Evolutionary conservation across 495 filamentous ascomycete species (phyloP), one percentile per base, ranked within the genome.

Genomic region (Xeromyces bisporus): DNA sequence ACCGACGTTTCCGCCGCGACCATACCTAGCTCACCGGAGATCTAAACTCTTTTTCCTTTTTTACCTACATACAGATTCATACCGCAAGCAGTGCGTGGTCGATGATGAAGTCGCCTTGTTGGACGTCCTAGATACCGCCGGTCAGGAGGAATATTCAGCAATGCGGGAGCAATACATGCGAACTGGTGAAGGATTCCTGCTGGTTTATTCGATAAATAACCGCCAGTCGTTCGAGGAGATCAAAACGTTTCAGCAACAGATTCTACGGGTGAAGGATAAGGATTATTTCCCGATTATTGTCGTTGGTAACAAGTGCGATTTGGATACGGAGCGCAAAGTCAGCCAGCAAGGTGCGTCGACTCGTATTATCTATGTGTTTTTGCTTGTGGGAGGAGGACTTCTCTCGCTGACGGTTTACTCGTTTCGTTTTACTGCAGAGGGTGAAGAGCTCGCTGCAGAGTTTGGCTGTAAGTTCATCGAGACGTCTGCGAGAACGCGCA

Each of bases 81-180:
- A 97, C 66, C 87, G 89, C 58, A 97, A 97, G 75, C 87, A 96
- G 69, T 96, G 91, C 52, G 75, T 91, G 33, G 91, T 97, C 54
- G 89, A 97, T 52, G 89, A 94, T 44, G 89, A 96, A 56, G 82
- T 94, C 40, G 91, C 89, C 26, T 71, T 94, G 32, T 76, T 97
- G 50, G 89, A 97, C 53, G 87, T 97, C 32, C 75, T 97, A 44
- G 89, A 97, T 55, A 97, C 89, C 29, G 89, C 89, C 32, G 89
- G 89, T 32, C 89, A 97, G 59, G 89, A 97, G 58, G 89, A 97
- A 60, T 97, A 97, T 63, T 93, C 86, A 23, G 89, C 89, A 31
- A 97, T 97, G 89, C 74, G 89, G 40, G 89, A 97, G 63, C 89
- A 97, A 63, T 97, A 97, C 68, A 97, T 97, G 89, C 79, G 89